Evolutionary conservation across 805 yeast species (phyloP).

Genomic region (Lachancea kluyveri): DNA sequence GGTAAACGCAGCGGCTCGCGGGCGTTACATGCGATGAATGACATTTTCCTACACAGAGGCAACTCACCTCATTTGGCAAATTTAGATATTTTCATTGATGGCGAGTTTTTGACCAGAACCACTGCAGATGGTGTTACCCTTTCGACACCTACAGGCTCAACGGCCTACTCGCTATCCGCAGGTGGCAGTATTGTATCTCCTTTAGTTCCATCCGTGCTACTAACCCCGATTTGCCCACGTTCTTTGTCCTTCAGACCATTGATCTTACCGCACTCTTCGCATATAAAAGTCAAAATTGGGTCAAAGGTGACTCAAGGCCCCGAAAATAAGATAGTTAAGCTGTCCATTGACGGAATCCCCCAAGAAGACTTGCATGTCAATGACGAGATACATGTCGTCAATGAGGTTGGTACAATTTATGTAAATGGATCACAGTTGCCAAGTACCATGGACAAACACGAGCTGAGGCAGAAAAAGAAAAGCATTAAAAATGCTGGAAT

Average conservation of each 20-base stretch:
- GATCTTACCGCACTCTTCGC: conserved; percentile 71
- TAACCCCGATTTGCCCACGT: conserved; percentile 90
- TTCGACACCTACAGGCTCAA: conserved; percentile 91
- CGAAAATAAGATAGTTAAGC: conserved; percentile 40
- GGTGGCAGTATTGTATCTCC: conserved; percentile 96
- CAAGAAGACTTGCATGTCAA: conserved; percentile 63
- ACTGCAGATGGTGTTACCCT: conserved; percentile 86
- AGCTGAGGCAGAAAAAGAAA: conserved; percentile 12
- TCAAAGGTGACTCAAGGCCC: conserved; percentile 37
- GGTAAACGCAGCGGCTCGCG: conserved; percentile 13
- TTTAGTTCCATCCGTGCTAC: conserved; percentile 67
- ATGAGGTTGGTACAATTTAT: conserved; percentile 57
- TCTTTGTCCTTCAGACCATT: conserved; percentile 87
- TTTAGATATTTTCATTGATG: conserved; percentile 79
- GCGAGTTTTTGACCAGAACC: conserved; percentile 78
- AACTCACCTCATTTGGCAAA: conserved; percentile 79
- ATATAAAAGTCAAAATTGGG: conserved; percentile 56
- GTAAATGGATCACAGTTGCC: conserved; percentile 47
- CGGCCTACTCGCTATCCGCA: conserved; percentile 82
- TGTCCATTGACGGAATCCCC: conserved; percentile 81
- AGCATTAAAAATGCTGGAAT: conserved; percentile 46
- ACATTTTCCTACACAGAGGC: conserved; percentile 82
- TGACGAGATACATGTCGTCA: conserved; percentile 70
- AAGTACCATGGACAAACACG: conserved; percentile 12
- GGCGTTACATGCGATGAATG: conserved; percentile 77